These are phyloP conservation scores for Plasmodium knowlesi DNA, from an alignment of 169 alveolate genomes.

Conservation along the genomic window DNA sequence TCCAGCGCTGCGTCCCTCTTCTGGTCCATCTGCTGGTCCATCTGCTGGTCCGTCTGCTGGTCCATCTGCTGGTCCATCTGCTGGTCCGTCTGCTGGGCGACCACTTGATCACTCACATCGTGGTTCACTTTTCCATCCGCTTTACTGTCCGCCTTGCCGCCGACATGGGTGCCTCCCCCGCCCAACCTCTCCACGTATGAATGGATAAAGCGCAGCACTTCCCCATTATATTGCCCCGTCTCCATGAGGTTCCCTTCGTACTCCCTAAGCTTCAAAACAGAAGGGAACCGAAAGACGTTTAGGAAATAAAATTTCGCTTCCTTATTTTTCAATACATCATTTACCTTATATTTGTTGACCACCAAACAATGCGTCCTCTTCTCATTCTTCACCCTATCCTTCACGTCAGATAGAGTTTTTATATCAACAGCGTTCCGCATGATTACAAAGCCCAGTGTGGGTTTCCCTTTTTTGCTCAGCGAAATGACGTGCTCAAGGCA, in stretches of 20 bases:
- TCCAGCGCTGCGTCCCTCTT: neutral
- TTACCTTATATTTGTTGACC: constrained; percentile 32
- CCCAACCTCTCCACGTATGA: neutral
- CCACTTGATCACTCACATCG: neutral
- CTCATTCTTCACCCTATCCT: constrained; percentile 27
- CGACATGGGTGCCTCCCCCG: neutral
- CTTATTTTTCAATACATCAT: constrained; percentile 40
- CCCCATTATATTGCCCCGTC: neutral
- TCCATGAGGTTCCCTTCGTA: neutral
- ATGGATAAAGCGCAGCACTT: neutral
- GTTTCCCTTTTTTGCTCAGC: constrained; percentile 10
- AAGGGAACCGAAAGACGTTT: constrained; percentile 56
- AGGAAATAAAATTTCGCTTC: constrained; percentile 26
- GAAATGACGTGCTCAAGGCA: neutral
- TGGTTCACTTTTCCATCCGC: neutral
- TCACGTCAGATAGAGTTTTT: constrained; percentile 34
- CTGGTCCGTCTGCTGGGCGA: too few relatives aligned
- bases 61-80: too few relatives aligned
- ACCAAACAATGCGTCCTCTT: constrained; percentile 35
- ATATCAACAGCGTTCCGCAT: constrained; percentile 12
- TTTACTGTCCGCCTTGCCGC: neutral
- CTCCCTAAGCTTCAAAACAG: constrained; percentile 18
- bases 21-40: too few relatives aligned
- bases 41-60: too few relatives aligned
- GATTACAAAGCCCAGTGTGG: constrained; percentile 2